Evolutionary conservation across 768 basidiomycete species (phyloP), one percentile per base, ranked within the genome.

Genomic region (Russula earlei): DNA sequence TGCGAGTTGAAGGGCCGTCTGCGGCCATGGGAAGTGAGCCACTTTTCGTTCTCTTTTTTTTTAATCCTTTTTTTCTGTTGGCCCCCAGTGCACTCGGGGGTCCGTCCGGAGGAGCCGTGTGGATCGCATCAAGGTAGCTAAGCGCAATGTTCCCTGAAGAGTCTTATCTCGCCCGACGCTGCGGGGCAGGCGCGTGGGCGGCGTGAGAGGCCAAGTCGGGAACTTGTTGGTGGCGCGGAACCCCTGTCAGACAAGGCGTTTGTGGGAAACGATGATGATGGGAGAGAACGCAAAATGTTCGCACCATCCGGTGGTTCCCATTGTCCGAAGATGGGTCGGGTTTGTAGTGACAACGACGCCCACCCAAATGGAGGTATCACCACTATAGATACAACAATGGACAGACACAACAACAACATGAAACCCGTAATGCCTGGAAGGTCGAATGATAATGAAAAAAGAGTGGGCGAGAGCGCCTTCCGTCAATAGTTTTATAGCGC

Each of bases 141-240:
- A 22, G 45, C 24, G 48, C 36, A 50, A 55, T 56, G 42, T 33
- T 38, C 41, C 58, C 53, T 10, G 58, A 59, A 56, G 14, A 31
- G 54, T 34, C 54, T 19, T 19, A 38, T 59, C 55, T 57, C 31
- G 17, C 42, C 53, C 54, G 42, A 31, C 29, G n/a, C 29, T 59
- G 36, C 31, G 54, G 54, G 33, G 40, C 29, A 17, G 29, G 6
- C 25, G 31, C 37, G 38, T 49, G 14, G 14, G 14, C 34, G 4
- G 34, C 4, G 15, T 14, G 15, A 5, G 34, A 36, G 4, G 15
- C 43, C 34, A 12, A 5, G 17, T 37, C 27, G 4, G 20, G 17
- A 38, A 17, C 43, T 15, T 29, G 46, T n/a, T n/a, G n/a, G n/a
- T n/a, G 49, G 55, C 36, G 29, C 20, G 44, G 34, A 45, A 37